Percentiles rank a stretch among this genome's conserved stretches.
phyloP scores from a whole-genome alignment of 176 grass and related monocot species.

The Musa beccarii region DNA sequence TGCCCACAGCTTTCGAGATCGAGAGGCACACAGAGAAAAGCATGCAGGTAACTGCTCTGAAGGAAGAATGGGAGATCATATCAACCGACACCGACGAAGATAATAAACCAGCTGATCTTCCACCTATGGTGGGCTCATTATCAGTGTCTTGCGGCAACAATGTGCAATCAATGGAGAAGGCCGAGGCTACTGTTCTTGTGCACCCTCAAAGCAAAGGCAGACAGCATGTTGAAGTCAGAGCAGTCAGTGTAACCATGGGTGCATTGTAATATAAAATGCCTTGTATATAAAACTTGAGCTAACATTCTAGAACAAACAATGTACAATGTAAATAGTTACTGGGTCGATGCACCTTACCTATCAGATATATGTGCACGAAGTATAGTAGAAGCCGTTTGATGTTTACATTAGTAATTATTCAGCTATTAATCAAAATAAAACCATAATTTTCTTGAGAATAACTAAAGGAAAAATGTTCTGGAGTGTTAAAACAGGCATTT shows the following conservation, averaged over 20 bases:
- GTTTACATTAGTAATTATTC: too few relatives aligned
- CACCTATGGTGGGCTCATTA: slow-evolving; percentile 38
- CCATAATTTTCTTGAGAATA: too few relatives aligned
- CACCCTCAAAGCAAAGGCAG: slow-evolving; percentile 37
- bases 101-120: slow-evolving; percentile 34
- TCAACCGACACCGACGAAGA: slow-evolving; percentile 7
- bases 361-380: neutral
- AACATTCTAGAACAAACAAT: neutral
- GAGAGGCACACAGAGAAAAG: slow-evolving; percentile 33
- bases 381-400: neutral
- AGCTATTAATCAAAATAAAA: too few relatives aligned
- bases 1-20: slow-evolving; percentile 56
- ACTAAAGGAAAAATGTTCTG: too few relatives aligned
- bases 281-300: neutral
- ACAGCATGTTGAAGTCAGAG: slow-evolving; percentile 55
- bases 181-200: slow-evolving; percentile 39
- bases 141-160: slow-evolving; percentile 31
- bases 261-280: neutral
- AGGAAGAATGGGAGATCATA: slow-evolving; percentile 76
- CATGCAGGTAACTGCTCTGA: slow-evolving; percentile 33
- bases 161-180: slow-evolving; percentile 29
- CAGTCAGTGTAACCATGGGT: slow-evolving; percentile 42
- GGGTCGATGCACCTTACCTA: neutral
- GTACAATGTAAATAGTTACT: neutral
- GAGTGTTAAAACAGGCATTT: too few relatives aligned